Conservation (phyloP, 2,329 filamentous ascomycete species). For the Fusarium proliferatum region DNA sequence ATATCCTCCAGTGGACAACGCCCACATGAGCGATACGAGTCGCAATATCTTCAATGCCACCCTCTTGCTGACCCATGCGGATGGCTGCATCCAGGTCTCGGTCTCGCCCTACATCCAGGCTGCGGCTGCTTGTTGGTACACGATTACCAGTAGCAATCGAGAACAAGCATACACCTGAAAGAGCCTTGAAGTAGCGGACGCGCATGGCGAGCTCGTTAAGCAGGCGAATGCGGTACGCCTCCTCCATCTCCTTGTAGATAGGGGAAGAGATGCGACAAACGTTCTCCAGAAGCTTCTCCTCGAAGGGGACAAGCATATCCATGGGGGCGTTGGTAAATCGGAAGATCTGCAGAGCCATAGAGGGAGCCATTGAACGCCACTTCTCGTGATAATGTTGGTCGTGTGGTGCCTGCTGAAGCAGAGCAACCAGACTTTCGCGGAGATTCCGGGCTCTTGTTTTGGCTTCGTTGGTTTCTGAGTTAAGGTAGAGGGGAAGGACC, state of each 20-base stretch:
- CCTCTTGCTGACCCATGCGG: slow-evolving; percentile 62
- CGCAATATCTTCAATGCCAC: slow-evolving; percentile 73
- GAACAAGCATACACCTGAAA: slow-evolving; percentile 66
- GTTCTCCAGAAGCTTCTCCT: slow-evolving; percentile 60
- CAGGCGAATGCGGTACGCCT: slow-evolving; percentile 61
- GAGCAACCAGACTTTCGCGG: slow-evolving; percentile 64
- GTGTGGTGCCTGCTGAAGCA: slow-evolving; percentile 63
- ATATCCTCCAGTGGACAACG: slow-evolving; percentile 90
- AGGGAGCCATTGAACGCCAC: slow-evolving; percentile 64
- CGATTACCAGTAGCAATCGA: slow-evolving; percentile 65
- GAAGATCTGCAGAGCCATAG: slow-evolving; percentile 68
- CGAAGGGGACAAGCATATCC: slow-evolving; percentile 60
- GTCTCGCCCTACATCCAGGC: slow-evolving; percentile 48
- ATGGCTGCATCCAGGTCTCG: slow-evolving; percentile 50
- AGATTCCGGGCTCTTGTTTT: slow-evolving; percentile 60
- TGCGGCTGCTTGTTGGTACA: slow-evolving; percentile 52
- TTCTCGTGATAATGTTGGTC: slow-evolving; percentile 56
- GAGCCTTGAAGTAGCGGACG: slow-evolving; percentile 63
- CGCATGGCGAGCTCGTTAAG: slow-evolving; percentile 60
- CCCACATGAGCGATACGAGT: slow-evolving; percentile 85
- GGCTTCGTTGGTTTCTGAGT: slow-evolving; percentile 53
- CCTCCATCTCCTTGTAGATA: slow-evolving; percentile 62
- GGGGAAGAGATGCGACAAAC: slow-evolving; percentile 57
- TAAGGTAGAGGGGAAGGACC: slow-evolving; percentile 53
- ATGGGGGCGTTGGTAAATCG: slow-evolving; percentile 64